These are phyloP conservation scores for Thozetella sp. DNA, from an alignment of 495 filamentous ascomycete species.

Conservation along the genomic window DNA sequence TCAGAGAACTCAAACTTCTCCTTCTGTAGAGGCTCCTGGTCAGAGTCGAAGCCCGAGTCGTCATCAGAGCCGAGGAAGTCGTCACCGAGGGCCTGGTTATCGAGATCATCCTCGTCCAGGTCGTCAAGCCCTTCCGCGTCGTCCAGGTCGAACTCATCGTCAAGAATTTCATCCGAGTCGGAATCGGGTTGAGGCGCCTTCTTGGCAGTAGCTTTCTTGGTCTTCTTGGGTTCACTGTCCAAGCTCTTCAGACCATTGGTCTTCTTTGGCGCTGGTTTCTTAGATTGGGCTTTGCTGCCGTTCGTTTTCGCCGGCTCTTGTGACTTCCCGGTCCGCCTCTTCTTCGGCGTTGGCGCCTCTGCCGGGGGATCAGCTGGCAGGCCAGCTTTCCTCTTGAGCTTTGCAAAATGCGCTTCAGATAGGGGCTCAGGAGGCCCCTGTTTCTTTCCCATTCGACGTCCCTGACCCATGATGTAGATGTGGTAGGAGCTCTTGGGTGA, in stretches of 20 bases:
- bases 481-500: background rate
- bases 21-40: slow-evolving; percentile 65
- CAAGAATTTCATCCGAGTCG: slow-evolving; percentile 54
- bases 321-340: slow-evolving; percentile 60
- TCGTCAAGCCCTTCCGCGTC: slow-evolving; percentile 51
- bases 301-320: slow-evolving; percentile 49
- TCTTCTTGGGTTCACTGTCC: slow-evolving; percentile 25
- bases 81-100: slow-evolving; percentile 38
- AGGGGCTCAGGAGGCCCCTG: slow-evolving; percentile 85
- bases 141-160: slow-evolving; percentile 55
- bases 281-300: slow-evolving; percentile 15
- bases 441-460: slow-evolving; percentile 86
- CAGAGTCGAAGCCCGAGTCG: slow-evolving; percentile 75
- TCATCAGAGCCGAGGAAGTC: slow-evolving; percentile 61
- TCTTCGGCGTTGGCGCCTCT: slow-evolving; percentile 60
- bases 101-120: slow-evolving; percentile 37
- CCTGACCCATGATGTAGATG: slow-evolving; percentile 69
- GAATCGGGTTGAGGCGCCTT: slow-evolving; percentile 43
- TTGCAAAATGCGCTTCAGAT: slow-evolving; percentile 76
- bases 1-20: slow-evolving; percentile 82
- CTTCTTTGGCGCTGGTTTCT: slow-evolving; percentile 30
- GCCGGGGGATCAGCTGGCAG: slow-evolving; percentile 43
- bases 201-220: slow-evolving; percentile 38
- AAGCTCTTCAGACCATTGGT: slow-evolving; percentile 31
- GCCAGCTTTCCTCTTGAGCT: slow-evolving; percentile 75